Conservation (phyloP, 371 early-diverging fungal species). For the Mortierella sp. region DNA sequence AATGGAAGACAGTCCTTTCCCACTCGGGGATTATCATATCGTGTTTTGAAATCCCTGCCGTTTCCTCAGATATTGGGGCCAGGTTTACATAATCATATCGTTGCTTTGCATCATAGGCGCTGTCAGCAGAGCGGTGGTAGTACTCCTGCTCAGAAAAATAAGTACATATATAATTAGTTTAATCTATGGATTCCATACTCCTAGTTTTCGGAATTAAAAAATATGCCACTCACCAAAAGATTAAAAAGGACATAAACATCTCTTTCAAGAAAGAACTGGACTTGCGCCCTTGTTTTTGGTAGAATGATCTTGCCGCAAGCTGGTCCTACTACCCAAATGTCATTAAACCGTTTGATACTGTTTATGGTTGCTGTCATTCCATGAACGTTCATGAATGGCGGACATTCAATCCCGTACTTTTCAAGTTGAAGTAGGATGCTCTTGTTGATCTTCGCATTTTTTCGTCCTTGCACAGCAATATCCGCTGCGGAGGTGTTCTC, state of each 20-base stretch:
- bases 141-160: no score
- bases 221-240: constrained; percentile 21
- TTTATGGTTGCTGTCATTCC: constrained; percentile 22
- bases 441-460: constrained; percentile 22
- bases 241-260: constrained; percentile 28
- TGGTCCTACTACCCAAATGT: constrained; percentile 28
- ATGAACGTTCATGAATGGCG: constrained; percentile 15
- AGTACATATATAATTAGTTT: no score
- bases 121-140: no score
- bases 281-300: constrained; percentile 22
- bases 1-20: no score
- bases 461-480: constrained; percentile 11
- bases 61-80: no score
- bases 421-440: constrained; percentile 19
- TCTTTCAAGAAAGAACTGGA: constrained; percentile 23
- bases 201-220: no score
- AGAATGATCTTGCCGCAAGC: constrained; percentile 34
- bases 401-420: constrained; percentile 13
- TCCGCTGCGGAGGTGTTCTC: constrained; percentile 5
- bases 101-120: no score
- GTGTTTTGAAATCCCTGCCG: no score
- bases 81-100: no score
- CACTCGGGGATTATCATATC: no score
- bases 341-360: constrained; percentile 23
- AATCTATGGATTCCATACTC: no score